These are phyloP conservation scores for Suillus discolor DNA, from an alignment of 768 basidiomycete species.

Conservation along the genomic window DNA sequence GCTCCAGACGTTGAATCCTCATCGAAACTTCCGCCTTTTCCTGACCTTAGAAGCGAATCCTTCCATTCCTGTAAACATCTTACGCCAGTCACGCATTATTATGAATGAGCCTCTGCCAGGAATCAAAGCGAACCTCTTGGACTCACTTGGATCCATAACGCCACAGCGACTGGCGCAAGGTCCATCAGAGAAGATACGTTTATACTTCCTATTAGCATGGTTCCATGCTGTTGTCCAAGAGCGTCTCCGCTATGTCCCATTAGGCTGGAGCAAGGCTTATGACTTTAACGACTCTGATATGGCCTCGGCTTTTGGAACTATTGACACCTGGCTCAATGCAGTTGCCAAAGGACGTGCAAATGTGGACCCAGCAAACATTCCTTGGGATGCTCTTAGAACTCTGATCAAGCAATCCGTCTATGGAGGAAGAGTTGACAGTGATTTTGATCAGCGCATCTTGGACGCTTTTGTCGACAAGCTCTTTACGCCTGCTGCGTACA, in stretches of 20 bases:
- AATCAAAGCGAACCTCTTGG: slow-evolving; percentile 93
- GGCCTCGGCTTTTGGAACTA: slow-evolving; percentile 87
- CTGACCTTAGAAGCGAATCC: slow-evolving; percentile 98
- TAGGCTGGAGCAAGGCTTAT: slow-evolving; percentile 96
- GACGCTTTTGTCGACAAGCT: slow-evolving; percentile 91
- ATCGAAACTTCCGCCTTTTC: slow-evolving; percentile 94
- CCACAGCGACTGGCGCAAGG: slow-evolving; percentile 76
- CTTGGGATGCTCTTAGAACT: slow-evolving; percentile 93
- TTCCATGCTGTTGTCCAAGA: slow-evolving; percentile 99
- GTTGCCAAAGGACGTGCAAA: slow-evolving; percentile 89
- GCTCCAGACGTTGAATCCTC: slow-evolving; percentile 86
- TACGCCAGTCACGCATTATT: slow-evolving; percentile 92
- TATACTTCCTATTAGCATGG: slow-evolving; percentile 98
- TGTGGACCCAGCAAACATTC: slow-evolving; percentile 88
- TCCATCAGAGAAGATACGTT: slow-evolving; percentile 87
- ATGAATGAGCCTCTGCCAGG: slow-evolving; percentile 99
- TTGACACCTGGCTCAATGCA: slow-evolving; percentile 84
- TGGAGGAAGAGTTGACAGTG: slow-evolving; percentile 91
- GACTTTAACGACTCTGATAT: slow-evolving; percentile 99
- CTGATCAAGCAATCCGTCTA: slow-evolving; percentile 97
- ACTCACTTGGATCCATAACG: slow-evolving; percentile 78
- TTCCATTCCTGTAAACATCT: slow-evolving; percentile 92
- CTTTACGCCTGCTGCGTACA: slow-evolving; percentile 88
- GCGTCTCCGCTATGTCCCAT: slow-evolving; percentile 90
- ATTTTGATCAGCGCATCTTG: slow-evolving; percentile 91